These are phyloP conservation scores for Plasmopara muralis DNA, from an alignment of 352 stramenopile genomes.

Conservation along the genomic window DNA sequence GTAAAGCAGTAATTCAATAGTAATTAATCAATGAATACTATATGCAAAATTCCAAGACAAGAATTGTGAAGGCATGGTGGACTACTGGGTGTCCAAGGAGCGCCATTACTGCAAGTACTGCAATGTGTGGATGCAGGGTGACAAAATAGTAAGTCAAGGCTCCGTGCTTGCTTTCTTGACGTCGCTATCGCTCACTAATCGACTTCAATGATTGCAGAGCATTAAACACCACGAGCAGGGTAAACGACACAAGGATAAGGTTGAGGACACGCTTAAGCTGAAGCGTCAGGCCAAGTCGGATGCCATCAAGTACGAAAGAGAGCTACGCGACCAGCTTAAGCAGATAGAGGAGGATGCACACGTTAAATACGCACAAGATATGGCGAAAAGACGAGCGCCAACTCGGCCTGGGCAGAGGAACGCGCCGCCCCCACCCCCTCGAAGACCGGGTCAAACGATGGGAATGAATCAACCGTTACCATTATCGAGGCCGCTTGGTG, in stretches of 20 bases:
- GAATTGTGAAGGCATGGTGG: slow-evolving; percentile 32
- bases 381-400: slow-evolving; percentile 24
- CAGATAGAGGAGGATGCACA: slow-evolving; percentile 67
- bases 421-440: slow-evolving; percentile 30
- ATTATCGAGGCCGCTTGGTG: background rate
- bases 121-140: slow-evolving; percentile 83
- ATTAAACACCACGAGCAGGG: slow-evolving; percentile 80
- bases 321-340: slow-evolving; percentile 58
- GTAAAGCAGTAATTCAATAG: too few relatives aligned
- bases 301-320: slow-evolving; percentile 40
- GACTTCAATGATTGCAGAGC: slow-evolving; percentile 31
- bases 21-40: background rate
- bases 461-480: slow-evolving; percentile 1
- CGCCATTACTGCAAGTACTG: slow-evolving; percentile 84
- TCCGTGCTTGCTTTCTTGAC: background rate
- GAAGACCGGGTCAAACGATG: slow-evolving; percentile 8
- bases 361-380: slow-evolving; percentile 50
- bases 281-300: slow-evolving; percentile 70
- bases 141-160: slow-evolving; percentile 46
- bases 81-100: slow-evolving; percentile 63
- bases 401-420: background rate
- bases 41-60: background rate
- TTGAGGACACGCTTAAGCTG: slow-evolving; percentile 62
- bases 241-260: slow-evolving; percentile 62
- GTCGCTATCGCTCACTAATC: background rate